These are phyloP conservation scores for Diaporthe destruens DNA, from an alignment of 2,329 filamentous ascomycete species.

Conservation along the genomic window DNA sequence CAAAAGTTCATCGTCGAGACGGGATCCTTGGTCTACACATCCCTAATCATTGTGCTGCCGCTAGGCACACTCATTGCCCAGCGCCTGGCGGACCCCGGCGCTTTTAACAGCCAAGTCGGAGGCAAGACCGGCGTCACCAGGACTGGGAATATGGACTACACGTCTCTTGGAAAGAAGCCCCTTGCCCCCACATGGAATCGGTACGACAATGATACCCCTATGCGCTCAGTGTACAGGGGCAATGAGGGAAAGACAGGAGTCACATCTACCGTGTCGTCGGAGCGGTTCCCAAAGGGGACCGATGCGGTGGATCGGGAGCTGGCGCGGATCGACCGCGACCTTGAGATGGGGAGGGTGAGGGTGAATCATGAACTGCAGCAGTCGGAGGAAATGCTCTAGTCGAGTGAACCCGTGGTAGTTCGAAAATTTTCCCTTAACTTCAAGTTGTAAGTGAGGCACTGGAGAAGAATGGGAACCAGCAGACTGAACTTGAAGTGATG, in stretches of 20 bases:
- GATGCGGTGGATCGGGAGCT: slow-evolving; percentile 51
- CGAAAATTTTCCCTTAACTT: background rate
- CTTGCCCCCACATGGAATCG: slow-evolving; percentile 37
- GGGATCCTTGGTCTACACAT: slow-evolving; percentile 62
- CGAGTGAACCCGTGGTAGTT: background rate
- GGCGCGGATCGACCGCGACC: slow-evolving; percentile 44
- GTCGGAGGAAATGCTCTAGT: slow-evolving; percentile 50
- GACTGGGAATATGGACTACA: slow-evolving; percentile 39
- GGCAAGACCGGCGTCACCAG: slow-evolving; percentile 40
- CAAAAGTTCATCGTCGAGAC: slow-evolving; percentile 60
- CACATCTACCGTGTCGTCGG: slow-evolving; percentile 33
- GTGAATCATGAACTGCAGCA: slow-evolving; percentile 51
- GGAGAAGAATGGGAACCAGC: background rate
- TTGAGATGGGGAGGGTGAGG: slow-evolving; percentile 47
- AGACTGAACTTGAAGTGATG: background rate
- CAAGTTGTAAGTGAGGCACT: background rate
- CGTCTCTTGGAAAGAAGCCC: slow-evolving; percentile 38
- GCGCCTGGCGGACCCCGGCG: slow-evolving; percentile 52
- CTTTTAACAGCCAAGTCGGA: slow-evolving; percentile 42
- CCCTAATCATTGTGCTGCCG: slow-evolving; percentile 64
- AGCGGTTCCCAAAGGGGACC: slow-evolving; percentile 44
- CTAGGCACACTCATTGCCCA: slow-evolving; percentile 66
- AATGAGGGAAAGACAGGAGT: slow-evolving; percentile 43
- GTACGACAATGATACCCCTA: slow-evolving; percentile 38
- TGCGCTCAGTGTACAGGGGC: slow-evolving; percentile 2